A percentile compares a stretch with the other conserved stretches of the same genome.
phyloP scores from a whole-genome alignment of 495 filamentous ascomycete genomes.

The Talaromyces adpressus region DNA sequence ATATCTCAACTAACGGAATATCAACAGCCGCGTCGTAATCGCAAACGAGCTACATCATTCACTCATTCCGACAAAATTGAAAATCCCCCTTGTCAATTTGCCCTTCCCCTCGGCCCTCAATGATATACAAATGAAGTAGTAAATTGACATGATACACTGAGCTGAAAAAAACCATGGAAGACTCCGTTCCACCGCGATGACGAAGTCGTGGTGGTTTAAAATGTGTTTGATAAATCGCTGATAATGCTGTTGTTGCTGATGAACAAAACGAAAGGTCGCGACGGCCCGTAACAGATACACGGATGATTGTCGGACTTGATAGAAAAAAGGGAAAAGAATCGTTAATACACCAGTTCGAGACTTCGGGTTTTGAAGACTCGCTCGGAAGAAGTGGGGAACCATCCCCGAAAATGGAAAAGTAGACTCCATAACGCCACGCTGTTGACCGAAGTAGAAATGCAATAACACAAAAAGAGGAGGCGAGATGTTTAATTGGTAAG shows the following conservation, averaged over 20 bases:
- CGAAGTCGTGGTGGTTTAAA: background rate
- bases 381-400: background rate
- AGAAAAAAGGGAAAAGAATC: background rate
- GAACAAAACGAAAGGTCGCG: background rate
- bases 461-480: conserved; percentile 3
- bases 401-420: background rate
- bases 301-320: background rate
- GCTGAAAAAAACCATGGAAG: background rate
- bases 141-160: background rate
- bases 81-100: background rate
- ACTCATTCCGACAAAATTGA: background rate
- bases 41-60: background rate
- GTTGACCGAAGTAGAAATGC: background rate
- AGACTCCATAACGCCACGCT: conserved; percentile 8
- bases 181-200: background rate
- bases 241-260: background rate
- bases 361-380: background rate
- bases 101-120: background rate
- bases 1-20: background rate
- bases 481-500: background rate
- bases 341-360: background rate
- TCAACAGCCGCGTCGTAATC: background rate
- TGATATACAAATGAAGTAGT: background rate
- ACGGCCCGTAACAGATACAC: background rate
- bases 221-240: background rate